These are phyloP conservation scores for Casuarina glauca DNA, from an alignment of 306 rosid genomes.

Conservation along the genomic window DNA sequence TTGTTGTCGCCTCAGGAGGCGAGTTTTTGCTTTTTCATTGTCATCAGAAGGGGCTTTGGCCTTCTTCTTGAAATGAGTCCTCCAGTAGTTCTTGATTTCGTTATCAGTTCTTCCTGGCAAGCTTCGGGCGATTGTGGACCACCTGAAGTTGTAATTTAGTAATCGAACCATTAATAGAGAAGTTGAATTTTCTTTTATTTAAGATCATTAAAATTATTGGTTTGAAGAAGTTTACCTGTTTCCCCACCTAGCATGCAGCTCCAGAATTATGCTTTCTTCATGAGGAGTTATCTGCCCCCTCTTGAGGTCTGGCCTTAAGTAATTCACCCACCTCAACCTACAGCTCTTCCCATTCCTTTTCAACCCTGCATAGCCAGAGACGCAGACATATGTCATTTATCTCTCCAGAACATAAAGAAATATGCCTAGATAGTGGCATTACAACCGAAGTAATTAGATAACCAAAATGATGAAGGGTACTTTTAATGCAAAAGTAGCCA, in stretches of 20 bases:
- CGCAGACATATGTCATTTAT: conserved; percentile 5
- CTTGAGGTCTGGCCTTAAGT: conserved; percentile 90
- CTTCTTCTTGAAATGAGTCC: conserved; percentile 90
- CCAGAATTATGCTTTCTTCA: conserved; percentile 81
- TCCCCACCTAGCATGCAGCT: conserved; percentile 93
- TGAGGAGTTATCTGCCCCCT: conserved; percentile 94
- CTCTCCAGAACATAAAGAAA: not conserved
- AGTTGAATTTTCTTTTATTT: not conserved
- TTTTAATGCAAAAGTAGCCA: not conserved
- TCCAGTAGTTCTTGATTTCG: conserved; percentile 90
- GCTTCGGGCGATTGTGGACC: conserved; percentile 97
- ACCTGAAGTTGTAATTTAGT: conserved; percentile 36
- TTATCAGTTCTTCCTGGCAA: conserved; percentile 96
- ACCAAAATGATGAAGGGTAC: not conserved
- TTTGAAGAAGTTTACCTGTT: conserved; percentile 62
- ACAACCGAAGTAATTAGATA: not conserved
- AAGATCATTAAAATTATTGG: not conserved
- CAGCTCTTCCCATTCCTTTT: conserved; percentile 97
- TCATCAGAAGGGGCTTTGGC: conserved; percentile 46
- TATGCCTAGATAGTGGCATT: conserved; percentile 1
- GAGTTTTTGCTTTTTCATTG: conserved; percentile 55
- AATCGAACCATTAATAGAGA: not conserved
- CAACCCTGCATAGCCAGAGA: conserved; percentile 52
- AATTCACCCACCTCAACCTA: conserved; percentile 96
- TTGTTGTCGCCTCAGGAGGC: conserved; percentile 57